These are phyloP conservation scores for Lactarius evosmus DNA, from an alignment of 768 basidiomycete species.

Conservation along the genomic window DNA sequence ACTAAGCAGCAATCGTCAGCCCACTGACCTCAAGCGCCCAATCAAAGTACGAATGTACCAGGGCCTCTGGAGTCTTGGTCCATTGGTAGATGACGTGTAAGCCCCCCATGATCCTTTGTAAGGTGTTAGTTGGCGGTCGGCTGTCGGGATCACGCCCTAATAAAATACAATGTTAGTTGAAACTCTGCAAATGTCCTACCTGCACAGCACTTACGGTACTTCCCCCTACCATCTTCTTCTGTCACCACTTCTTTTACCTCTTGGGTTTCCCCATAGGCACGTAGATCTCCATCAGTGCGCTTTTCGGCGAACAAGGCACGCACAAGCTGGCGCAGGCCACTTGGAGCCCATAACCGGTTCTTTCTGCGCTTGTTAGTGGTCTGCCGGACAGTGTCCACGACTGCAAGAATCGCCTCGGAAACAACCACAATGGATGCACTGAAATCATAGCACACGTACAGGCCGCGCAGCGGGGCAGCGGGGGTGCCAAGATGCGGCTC, in stretches of 20 bases:
- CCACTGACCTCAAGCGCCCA: not conserved
- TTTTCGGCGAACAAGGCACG: constrained; percentile 34
- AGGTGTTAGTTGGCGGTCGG: constrained; percentile 41
- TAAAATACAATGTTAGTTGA: not conserved
- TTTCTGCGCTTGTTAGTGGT: constrained; percentile 39
- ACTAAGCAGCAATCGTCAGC: constrained; percentile 33
- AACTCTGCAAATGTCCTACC: not conserved
- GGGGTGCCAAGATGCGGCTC: constrained; percentile 35
- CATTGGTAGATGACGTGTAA: constrained; percentile 41
- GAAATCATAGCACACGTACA: constrained; percentile 52
- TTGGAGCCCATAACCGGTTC: constrained; percentile 50
- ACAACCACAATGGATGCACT: constrained; percentile 43
- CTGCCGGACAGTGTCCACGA: constrained; percentile 39
- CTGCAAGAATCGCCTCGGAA: constrained; percentile 37
- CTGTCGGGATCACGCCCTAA: constrained; percentile 48
- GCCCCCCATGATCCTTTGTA: constrained; percentile 41
- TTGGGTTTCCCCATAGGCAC: constrained; percentile 34
- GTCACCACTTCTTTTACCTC: constrained; percentile 32
- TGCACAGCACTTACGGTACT: constrained; percentile 24
- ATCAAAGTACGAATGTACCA: constrained; percentile 32
- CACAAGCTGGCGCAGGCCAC: constrained; percentile 39
- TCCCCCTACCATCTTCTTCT: constrained; percentile 28
- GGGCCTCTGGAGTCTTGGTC: constrained; percentile 41
- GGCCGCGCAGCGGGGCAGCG: constrained; percentile 38
- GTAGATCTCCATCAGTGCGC: constrained; percentile 30